Base-by-base conservation (phyloP, 352 stramenopile species). In the Phytophthora hybrid region DNA sequence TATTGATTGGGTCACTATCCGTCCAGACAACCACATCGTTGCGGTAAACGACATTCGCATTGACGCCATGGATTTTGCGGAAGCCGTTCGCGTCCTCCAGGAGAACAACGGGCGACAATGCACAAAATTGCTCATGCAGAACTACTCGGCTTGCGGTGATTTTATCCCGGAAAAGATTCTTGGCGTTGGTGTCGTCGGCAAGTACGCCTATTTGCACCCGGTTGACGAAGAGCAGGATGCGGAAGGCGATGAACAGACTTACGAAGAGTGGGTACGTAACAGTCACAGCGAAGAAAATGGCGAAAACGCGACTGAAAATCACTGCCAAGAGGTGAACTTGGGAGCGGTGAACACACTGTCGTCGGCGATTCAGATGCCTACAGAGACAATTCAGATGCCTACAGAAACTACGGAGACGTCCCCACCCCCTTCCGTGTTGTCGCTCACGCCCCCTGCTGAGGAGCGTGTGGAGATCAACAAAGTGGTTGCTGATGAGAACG, bases 91-190 rank as follows among this genome's bases (percentile, higher is more conserved):
- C 46, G 84, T 95, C 19, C 76, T 96, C 11, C 89, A 96, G 47
- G 88, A 94, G 49, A 95, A 96, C 73, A 96, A 96, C 53, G 89
- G 89, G 37, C 86, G 91, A 44, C 86, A 91, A 71, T 96, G 89
- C 76, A 96, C 88, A 14, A 96, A 94, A 62, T 58, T 96, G 31
- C 77, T 96, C 18, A 95, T 96, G 87, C 89, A 96, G 61, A 96
- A 96, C 53, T 96, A 94, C 57, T 93, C 88, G 65, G 87, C 88
- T 0, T 93, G 88, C 39, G 89, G 89, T 18, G 89, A 96, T 19
- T 96, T 96, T 51, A 96, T 96, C 31, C 89, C 89, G 2, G 89
- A 96, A 63, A 96, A 96, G 61, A 94, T 96, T 58, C 63, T 96
- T 13, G 89, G 89, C 16, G 72, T 96, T 9, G 87, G 87, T 19